A percentile compares a stretch with the other conserved stretches of the same genome.
Conservation (phyloP, 1,139 yeast genomes). For the Scheffersomyces segobiensis region DNA sequence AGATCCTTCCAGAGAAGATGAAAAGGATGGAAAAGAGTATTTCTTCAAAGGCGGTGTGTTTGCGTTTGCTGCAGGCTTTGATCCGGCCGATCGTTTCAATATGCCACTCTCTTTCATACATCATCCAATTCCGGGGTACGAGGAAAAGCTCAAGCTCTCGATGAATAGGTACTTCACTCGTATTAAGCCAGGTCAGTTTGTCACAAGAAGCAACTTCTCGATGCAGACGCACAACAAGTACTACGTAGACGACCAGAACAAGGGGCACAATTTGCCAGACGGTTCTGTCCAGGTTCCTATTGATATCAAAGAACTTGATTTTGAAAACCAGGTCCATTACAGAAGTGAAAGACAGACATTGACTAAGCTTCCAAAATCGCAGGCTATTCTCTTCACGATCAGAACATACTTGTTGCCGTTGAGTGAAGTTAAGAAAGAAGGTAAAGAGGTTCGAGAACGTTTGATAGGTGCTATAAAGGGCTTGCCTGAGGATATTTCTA, state of each 20-base stretch:
- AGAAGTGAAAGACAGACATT: slow-evolving; percentile 65
- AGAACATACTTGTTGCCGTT: slow-evolving; percentile 70
- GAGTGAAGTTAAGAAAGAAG: slow-evolving; percentile 52
- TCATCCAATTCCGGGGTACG: slow-evolving; percentile 64
- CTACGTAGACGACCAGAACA: slow-evolving; percentile 54
- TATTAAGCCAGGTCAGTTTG: slow-evolving; percentile 51
- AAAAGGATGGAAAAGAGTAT: slow-evolving; percentile 55
- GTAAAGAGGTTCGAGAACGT: slow-evolving; percentile 40
- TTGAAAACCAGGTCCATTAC: slow-evolving; percentile 52
- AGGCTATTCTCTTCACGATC: slow-evolving; percentile 58
- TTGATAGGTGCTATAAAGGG: slow-evolving; percentile 43
- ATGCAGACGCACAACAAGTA: slow-evolving; percentile 55
- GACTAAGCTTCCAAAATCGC: slow-evolving; percentile 56
- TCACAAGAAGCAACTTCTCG: slow-evolving; percentile 63
- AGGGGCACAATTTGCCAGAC: slow-evolving; percentile 41
- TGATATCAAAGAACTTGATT: slow-evolving; percentile 49
- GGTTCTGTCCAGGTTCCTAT: slow-evolving; percentile 30
- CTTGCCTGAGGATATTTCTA: slow-evolving; percentile 38
- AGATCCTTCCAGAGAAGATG: slow-evolving; percentile 40
- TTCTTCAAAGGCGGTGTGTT: slow-evolving; percentile 63
- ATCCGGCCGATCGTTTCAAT: slow-evolving; percentile 58
- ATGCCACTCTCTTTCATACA: slow-evolving; percentile 57
- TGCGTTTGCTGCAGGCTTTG: slow-evolving; percentile 76
- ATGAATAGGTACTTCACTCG: slow-evolving; percentile 64
- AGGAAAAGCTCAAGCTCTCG: slow-evolving; percentile 50